Conservation (phyloP, 2,329 filamentous ascomycete genomes). For the Clonostachys sp. region DNA sequence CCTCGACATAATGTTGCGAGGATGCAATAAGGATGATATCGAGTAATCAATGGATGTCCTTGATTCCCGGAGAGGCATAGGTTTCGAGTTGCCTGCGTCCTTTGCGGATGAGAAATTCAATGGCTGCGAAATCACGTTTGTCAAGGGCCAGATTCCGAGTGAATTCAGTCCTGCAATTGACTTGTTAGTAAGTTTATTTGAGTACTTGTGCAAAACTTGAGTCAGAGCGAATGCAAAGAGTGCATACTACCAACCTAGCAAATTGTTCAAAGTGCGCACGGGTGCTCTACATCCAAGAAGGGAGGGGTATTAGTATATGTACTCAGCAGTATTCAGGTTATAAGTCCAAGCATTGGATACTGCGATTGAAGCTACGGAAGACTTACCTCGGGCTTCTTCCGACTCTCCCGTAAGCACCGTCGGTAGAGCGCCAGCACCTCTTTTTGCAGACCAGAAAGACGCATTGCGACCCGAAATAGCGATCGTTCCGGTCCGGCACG, state of each 20-base stretch:
- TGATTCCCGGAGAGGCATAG: slow-evolving; percentile 76
- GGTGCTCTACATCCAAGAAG: slow-evolving; percentile 34
- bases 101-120: slow-evolving; percentile 81
- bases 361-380: not conserved
- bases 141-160: slow-evolving; percentile 62
- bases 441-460: slow-evolving; percentile 82
- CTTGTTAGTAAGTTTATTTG: not conserved
- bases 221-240: not conserved
- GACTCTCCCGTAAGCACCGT: slow-evolving; percentile 74
- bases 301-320: not conserved
- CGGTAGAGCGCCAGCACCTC: slow-evolving; percentile 86
- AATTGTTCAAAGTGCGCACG: slow-evolving; percentile 60
- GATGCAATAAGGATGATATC: not conserved
- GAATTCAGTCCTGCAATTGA: slow-evolving; percentile 54
- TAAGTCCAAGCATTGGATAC: not conserved
- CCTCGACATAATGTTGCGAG: too few species aligned
- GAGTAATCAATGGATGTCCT: slow-evolving; percentile 55
- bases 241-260: slow-evolving; percentile 46
- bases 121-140: slow-evolving; percentile 80
- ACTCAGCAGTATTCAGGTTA: not conserved
- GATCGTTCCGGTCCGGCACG: too few species aligned
- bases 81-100: slow-evolving; percentile 77
- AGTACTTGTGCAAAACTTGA: too few species aligned
- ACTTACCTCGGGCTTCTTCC: slow-evolving; percentile 71
- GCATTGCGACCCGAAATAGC: slow-evolving; percentile 7